phyloP scores from a whole-genome alignment of 2,329 filamentous ascomycete genomes.

The Emergomyces pasteurianus region DNA sequence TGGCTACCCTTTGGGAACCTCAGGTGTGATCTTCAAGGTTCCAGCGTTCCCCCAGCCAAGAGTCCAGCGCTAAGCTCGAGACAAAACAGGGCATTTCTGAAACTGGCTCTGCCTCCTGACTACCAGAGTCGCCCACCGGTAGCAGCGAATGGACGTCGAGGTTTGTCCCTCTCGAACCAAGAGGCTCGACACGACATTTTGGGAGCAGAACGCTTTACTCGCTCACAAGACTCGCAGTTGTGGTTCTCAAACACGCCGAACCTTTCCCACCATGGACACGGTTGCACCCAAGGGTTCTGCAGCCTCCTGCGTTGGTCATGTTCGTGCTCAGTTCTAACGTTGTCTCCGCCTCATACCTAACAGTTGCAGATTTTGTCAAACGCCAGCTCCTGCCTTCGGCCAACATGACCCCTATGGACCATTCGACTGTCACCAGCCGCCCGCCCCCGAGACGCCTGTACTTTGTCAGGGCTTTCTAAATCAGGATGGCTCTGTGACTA shows the following conservation, averaged over 20 bases:
- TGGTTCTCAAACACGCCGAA: background rate
- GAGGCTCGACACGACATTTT: background rate
- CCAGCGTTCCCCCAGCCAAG: background rate
- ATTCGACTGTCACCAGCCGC: slow-evolving; percentile 1
- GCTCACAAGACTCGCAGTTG: background rate
- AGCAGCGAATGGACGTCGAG: background rate
- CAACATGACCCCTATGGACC: background rate
- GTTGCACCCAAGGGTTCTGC: background rate
- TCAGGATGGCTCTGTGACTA: background rate
- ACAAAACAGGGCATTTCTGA: slow-evolving; percentile 1
- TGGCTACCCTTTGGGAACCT: background rate
- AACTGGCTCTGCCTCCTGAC: background rate
- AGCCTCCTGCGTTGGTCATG: slow-evolving; percentile 5
- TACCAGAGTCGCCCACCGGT: background rate
- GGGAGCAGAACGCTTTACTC: background rate
- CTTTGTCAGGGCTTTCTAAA: slow-evolving; percentile 1
- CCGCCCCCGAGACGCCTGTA: background rate
- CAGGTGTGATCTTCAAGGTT: background rate
- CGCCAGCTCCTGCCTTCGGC: background rate
- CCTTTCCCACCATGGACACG: background rate
- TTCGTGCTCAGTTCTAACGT: background rate
- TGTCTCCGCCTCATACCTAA: background rate
- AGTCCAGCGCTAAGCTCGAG: slow-evolving; percentile 1
- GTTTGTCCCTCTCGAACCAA: background rate
- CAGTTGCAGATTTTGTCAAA: background rate